Evolutionary conservation across 441 rosid genomes (phyloP).

Genomic region (Populus hybrid): DNA sequence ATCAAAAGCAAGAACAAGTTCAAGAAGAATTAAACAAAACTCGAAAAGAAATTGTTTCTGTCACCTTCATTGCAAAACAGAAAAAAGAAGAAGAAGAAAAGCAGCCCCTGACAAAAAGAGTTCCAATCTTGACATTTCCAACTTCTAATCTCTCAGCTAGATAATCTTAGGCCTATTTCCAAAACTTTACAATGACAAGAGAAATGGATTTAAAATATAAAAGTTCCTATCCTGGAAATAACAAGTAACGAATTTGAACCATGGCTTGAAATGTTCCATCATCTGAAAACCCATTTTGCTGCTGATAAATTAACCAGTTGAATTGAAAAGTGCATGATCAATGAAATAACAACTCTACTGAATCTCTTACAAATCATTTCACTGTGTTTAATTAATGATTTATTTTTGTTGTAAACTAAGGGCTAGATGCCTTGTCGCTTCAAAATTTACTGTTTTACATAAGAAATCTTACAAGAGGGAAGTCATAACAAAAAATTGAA

Average conservation of each 20-base stretch:
- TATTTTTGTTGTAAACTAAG: background rate
- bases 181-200: background rate
- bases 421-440: background rate
- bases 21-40: background rate
- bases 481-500: background rate
- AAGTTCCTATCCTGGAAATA: background rate
- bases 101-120: background rate
- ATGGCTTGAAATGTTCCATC: background rate
- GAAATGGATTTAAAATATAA: background rate
- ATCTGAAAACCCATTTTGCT: background rate
- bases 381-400: background rate
- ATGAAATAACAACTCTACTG: background rate
- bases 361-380: background rate
- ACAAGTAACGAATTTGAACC: background rate
- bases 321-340: background rate
- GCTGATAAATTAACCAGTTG: background rate
- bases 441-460: background rate
- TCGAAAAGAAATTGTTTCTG: background rate
- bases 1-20: constrained; percentile 22
- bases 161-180: background rate
- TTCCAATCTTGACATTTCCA: background rate
- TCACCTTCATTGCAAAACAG: background rate
- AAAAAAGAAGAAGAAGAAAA: background rate
- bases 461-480: background rate
- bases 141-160: background rate